phyloP scores from a whole-genome alignment of 306 rosid genomes.

The Oemleria cerasiformis region DNA sequence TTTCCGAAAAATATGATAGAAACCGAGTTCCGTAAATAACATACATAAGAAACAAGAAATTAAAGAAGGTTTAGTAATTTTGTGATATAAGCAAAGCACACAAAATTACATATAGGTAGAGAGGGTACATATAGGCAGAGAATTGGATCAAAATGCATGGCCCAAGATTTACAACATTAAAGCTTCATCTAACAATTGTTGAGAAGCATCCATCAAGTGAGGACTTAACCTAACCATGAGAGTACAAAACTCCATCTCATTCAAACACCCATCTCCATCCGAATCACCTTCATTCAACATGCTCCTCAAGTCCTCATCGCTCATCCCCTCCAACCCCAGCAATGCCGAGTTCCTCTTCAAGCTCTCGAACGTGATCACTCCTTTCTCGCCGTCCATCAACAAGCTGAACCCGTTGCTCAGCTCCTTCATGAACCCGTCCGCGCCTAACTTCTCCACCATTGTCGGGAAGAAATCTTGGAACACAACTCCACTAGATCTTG shows the following conservation, averaged over 20 bases:
- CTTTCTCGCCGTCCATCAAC: constrained; percentile 63
- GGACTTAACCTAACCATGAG: constrained; percentile 90
- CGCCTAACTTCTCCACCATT: constrained; percentile 70
- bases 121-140: too few relatives aligned
- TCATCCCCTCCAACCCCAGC: constrained; percentile 70
- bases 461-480: constrained; percentile 47
- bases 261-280: constrained; percentile 73
- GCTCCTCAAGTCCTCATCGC: constrained; percentile 59
- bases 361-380: constrained; percentile 71
- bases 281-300: constrained; percentile 84
- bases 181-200: constrained; percentile 52
- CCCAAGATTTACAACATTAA: not conserved
- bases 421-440: constrained; percentile 76
- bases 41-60: too few relatives aligned
- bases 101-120: too few relatives aligned
- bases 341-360: constrained; percentile 67
- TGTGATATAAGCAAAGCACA: too few relatives aligned
- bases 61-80: too few relatives aligned
- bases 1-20: too few relatives aligned
- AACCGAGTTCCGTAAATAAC: too few relatives aligned
- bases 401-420: constrained; percentile 59
- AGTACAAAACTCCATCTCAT: constrained; percentile 78
- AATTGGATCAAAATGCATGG: too few relatives aligned
- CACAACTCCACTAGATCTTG: too few relatives aligned
- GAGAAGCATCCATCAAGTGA: constrained; percentile 58